Evolutionary conservation across 768 basidiomycete species (phyloP), one percentile per base, ranked within the genome.

Genomic region (Rhodosporidiobolus odoratus): DNA sequence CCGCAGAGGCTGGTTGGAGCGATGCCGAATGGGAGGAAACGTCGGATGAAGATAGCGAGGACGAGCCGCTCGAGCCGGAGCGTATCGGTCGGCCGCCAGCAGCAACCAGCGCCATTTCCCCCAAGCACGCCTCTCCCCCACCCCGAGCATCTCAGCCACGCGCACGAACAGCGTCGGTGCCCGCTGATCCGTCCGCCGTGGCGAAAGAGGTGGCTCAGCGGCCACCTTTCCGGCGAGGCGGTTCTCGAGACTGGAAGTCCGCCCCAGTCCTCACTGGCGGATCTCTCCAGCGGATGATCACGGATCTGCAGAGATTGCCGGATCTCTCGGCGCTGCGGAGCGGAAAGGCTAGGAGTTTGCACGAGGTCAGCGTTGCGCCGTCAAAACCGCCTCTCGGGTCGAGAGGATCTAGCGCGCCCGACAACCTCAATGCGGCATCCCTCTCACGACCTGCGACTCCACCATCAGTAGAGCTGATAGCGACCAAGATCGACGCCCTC

Each of bases 21-120:
- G 73, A 74, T 43, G 62, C 73, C 4, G 73, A 74, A 27, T 74
- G 68, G 68, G 68, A 69, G 34, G 68, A 70, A 56, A 61, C 72
- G 27, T 35, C 61, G 1, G 65, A 50, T 32, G 62, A 59, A 23
- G 68, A 61, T 6, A 60, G 50, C n/a, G 68, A 62, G 3, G 43
- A 7, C n/a, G 67, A 50, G 38, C n/a, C 6, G 30, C 41, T 19
- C 21, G 58, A 38, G n/a, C n/a, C 27, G n/a, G 37, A 48, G 17
- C 63, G 69, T 30, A 19, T 38, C 45, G 57, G 62, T 8, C 27
- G 45, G 54, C 54, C 52, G 52, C 4, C 52, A 53, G 48, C 43
- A 43, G 13, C 43, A 15, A 13, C 60, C 34, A 25, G 17, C 30
- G 38, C 54, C 0, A 12, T 30, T 8, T 43, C 63, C 53, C n/a